These are phyloP conservation scores for Arthrinium puccinioides DNA, from an alignment of 2,329 filamentous ascomycete species.

Conservation along the genomic window DNA sequence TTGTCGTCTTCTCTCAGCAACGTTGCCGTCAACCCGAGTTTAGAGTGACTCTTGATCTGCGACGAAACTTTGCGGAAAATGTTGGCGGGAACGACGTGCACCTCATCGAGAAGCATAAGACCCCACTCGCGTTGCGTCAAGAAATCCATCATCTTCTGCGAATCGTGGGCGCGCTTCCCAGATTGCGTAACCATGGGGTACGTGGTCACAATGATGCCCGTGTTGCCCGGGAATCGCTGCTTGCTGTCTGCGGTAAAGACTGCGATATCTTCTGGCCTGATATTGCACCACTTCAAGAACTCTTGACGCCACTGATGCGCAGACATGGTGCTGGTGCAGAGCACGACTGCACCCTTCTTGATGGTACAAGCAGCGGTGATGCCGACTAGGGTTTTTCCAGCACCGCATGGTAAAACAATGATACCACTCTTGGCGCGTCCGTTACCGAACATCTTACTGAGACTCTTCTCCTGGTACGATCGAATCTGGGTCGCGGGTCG, in stretches of 20 bases:
- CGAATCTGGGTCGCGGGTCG: conserved; percentile 85
- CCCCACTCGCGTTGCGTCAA: conserved; percentile 88
- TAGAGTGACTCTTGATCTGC: conserved; percentile 89
- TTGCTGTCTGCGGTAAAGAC: conserved; percentile 95
- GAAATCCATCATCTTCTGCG: conserved; percentile 97
- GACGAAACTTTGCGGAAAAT: conserved; percentile 95
- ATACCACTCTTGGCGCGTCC: conserved; percentile 95
- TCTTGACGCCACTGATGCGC: conserved; percentile 95
- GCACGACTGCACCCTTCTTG: conserved; percentile 90
- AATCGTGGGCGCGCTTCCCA: conserved; percentile 80
- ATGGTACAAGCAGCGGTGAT: conserved; percentile 97
- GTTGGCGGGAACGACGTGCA: conserved; percentile 93
- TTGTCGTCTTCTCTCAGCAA: conserved; percentile 95
- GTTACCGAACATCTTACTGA: conserved; percentile 99
- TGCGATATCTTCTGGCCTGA: conserved; percentile 84
- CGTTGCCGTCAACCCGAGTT: conserved; percentile 89
- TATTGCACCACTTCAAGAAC: conserved; percentile 98
- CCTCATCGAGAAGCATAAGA: conserved; percentile 92
- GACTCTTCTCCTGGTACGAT: conserved; percentile 90
- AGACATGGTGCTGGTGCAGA: conserved; percentile 97
- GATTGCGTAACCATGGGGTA: conserved; percentile 99
- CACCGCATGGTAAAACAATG: conserved; percentile 92
- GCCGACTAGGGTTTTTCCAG: conserved; percentile 95
- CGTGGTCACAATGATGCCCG: conserved; percentile 93
- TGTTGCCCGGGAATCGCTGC: conserved; percentile 72